Evolutionary conservation across 2,329 filamentous ascomycete genomes (phyloP), one percentile per base, ranked within the genome.

Genomic region (Venturia effusa): DNA sequence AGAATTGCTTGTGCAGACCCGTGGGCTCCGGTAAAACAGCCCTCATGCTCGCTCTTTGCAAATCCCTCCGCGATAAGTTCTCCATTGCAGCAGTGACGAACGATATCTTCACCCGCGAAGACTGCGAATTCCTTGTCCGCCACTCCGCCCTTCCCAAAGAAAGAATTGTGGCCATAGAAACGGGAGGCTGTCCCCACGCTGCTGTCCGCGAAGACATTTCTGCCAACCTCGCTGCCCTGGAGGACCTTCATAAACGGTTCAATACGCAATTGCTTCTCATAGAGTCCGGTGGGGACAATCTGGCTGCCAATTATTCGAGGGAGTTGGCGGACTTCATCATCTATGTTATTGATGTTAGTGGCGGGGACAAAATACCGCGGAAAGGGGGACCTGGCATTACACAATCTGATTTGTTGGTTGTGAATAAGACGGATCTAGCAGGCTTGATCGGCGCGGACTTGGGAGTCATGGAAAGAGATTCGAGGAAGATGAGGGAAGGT

Each of bases 371-470:
- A 83, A 88, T 99, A 61, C 94, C 94, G 0, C 80, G 94, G 34
- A 99, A 99, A 79, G 94, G 94, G 34, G 94, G 94, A 0, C 94
- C 94, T 0, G 94, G 94, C 1, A 99, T 99, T 74, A 99, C 94
- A 5, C 93, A 97, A 78, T 94, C 89, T 70, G 94, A 99, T 72
- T 74, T 99, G 74, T 77, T 99, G 68, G 84, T 99, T 24, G 90
- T 99, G 61, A 99, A 99, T 77, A 99, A 99, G 85, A 96, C 92
- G 55, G 94, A 99, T 77, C 76, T 99, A 68, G 92, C 94, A 0
- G 88, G 92, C 77, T 85, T 89, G 6, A 87, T 99, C 30, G 94
- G 94, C 17, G 94, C 94, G 0, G 94, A 97, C 75, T 74, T 99
- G 69, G 83, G 78, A 24, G 90, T 99, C 54, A 99, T 99, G 94